Base-by-base conservation (phyloP, 331 rosid species). In the Telfairia occidentalis region DNA sequence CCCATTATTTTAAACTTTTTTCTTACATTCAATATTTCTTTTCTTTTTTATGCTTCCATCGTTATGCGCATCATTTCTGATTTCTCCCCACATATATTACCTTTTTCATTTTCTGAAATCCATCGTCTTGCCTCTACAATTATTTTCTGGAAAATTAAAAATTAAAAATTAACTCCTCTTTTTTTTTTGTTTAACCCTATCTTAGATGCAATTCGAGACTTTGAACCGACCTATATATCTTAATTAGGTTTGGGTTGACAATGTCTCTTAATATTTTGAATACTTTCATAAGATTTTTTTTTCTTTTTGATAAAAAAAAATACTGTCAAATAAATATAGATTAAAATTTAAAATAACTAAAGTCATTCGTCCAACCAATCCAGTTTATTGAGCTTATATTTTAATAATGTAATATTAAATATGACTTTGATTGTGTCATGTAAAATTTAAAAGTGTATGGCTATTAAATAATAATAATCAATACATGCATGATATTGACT, bases 1-100 rank as follows among this genome's bases (percentile, higher is more conserved):
- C 6, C 46, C 19, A 66, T 40, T 66, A 21, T 66, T 66, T 66
- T 38, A 66, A 65, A n/a, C 30, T 60, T 64, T 60, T 64, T 64
- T 37, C 48, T 37, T 66, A 1, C 52, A 29, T 57, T n/a, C 26
- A 63, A 61, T 34, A 18, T 65, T 65, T 29, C 30, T 59, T 30
- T 15, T 15, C 1, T 58, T 58, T 58, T 58, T 11, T 28, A 40
- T 40, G 53, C n/a, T 66, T 66, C 12, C 73, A 23, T 66, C 72
- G 34, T 21, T 38, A 23, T 66, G 34, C 73, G 19, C 50, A 40
- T 19, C 50, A 5, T 65, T 29, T 38, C 49, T 65, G 0, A 19
- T 38, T 38, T 65, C 32, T 38, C 32, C n/a, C 29, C 52, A n/a
- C 45, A 5, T 13, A 2, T 1, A 24, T 24, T 54, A 9, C 32